Conservation (phyloP, 148 eudicot genomes). For the Chenopodium berlandieri region DNA sequence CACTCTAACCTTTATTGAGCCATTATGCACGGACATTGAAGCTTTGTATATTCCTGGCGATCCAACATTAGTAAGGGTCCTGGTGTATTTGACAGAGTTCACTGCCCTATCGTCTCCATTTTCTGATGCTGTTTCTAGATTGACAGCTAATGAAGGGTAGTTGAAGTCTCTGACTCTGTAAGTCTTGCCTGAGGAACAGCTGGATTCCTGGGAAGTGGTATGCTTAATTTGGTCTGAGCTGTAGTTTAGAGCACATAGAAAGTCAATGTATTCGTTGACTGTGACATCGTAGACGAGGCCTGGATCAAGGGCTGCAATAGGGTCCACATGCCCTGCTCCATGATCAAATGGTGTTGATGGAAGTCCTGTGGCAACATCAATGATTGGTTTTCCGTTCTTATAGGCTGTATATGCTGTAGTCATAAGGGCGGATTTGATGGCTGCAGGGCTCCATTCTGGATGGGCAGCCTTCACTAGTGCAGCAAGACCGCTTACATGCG, state of each 20-base stretch:
- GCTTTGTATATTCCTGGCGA: slow-evolving; percentile 65
- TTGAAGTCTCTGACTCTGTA: slow-evolving; percentile 59
- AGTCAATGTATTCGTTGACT: slow-evolving; percentile 53
- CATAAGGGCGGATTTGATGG: slow-evolving; percentile 78
- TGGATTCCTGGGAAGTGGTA: slow-evolving; percentile 34
- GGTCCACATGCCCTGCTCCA: slow-evolving; percentile 86
- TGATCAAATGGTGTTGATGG: slow-evolving; percentile 65
- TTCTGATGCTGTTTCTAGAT: slow-evolving; percentile 54
- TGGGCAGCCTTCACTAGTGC: slow-evolving; percentile 69
- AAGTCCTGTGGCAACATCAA: slow-evolving; percentile 57
- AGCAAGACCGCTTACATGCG: slow-evolving; percentile 84
- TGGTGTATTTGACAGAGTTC: slow-evolving; percentile 44
- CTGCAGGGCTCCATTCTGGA: slow-evolving; percentile 84
- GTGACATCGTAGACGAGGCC: slow-evolving; percentile 73
- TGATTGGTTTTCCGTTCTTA: slow-evolving; percentile 49
- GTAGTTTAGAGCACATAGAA: slow-evolving; percentile 77
- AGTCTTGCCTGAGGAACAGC: slow-evolving; percentile 42
- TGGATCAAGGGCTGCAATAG: slow-evolving; percentile 67
- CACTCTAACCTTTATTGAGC: slow-evolving; percentile 54
- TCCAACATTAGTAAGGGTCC: slow-evolving; percentile 83
- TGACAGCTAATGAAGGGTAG: slow-evolving; percentile 74
- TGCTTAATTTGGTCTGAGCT: slow-evolving; percentile 45
- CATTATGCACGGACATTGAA: slow-evolving; percentile 44
- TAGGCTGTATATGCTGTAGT: slow-evolving; percentile 70
- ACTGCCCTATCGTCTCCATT: slow-evolving; percentile 43